These are phyloP conservation scores for Sanghuangporus sanghuang DNA, from an alignment of 1,284 basidiomycete genomes.

Conservation along the genomic window DNA sequence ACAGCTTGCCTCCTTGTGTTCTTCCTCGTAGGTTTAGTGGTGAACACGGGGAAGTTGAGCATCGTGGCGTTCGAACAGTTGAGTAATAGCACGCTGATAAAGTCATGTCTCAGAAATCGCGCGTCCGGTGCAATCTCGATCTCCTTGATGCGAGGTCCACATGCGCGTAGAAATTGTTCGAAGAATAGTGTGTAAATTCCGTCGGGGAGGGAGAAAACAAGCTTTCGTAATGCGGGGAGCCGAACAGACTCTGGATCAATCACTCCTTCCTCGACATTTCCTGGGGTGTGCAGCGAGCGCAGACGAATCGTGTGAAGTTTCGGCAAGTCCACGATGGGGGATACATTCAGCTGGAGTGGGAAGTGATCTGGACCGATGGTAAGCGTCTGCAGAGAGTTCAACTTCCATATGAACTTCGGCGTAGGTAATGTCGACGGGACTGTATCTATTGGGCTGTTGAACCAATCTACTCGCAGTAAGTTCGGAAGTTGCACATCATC, in stretches of 20 bases:
- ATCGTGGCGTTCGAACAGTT: neutral
- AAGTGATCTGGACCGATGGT: conserved; percentile 8
- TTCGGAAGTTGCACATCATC: neutral
- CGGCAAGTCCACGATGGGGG: neutral
- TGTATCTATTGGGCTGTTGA: neutral
- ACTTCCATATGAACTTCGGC: conserved; percentile 2
- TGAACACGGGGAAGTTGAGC: conserved; percentile 1
- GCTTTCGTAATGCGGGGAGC: conserved; percentile 1
- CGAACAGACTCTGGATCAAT: neutral
- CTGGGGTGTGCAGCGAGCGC: neutral
- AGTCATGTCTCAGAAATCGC: neutral
- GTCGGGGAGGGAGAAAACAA: neutral
- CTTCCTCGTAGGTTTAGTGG: neutral
- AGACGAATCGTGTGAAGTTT: conserved; percentile 3
- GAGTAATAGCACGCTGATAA: neutral
- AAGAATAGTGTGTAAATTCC: conserved; percentile 6
- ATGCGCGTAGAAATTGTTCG: neutral
- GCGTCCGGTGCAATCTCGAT: neutral
- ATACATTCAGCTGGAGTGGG: neutral
- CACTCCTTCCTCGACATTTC: neutral
- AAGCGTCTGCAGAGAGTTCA: neutral
- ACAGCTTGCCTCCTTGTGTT: neutral
- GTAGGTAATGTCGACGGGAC: neutral
- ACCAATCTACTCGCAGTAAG: neutral
- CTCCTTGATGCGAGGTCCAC: neutral